Conservation (phyloP, 2,329 filamentous ascomycete species). For the Fusarium nanum region DNA sequence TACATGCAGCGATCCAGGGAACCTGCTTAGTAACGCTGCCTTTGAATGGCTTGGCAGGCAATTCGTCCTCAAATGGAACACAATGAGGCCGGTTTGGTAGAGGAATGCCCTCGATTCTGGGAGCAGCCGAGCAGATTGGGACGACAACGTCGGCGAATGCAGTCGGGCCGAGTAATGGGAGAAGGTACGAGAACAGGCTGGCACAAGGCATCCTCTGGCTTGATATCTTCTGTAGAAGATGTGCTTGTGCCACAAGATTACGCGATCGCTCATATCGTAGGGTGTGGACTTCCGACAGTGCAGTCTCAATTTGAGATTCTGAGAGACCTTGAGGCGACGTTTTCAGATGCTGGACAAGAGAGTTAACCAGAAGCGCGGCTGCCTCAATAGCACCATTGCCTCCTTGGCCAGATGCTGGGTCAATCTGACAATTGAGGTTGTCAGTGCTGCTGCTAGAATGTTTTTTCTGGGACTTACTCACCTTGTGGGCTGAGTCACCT, state of each 20-base stretch:
- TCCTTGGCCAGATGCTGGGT: constrained; percentile 1
- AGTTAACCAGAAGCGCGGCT: neutral
- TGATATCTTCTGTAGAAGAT: neutral
- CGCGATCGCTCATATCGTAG: neutral
- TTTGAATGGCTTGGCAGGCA: neutral
- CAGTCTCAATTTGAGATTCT: neutral
- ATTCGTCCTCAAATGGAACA: neutral
- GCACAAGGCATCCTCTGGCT: neutral
- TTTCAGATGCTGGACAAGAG: neutral
- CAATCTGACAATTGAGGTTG: neutral
- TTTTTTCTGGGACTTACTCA: too few relatives aligned
- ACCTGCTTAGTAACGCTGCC: neutral
- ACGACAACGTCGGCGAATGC: neutral
- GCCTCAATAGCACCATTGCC: constrained; percentile 9
- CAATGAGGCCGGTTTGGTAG: neutral
- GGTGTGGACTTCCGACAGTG: neutral
- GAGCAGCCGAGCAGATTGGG: neutral
- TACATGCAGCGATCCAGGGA: neutral
- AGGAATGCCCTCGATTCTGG: neutral
- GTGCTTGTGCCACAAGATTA: neutral
- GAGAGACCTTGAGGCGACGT: neutral
- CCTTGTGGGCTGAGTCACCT: constrained; percentile 8
- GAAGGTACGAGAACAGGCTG: neutral
- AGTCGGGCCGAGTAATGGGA: neutral
- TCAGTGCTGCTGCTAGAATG: too few relatives aligned